These are phyloP conservation scores for Naganishia albida DNA, from an alignment of 1,284 basidiomycete species.

Conservation along the genomic window DNA sequence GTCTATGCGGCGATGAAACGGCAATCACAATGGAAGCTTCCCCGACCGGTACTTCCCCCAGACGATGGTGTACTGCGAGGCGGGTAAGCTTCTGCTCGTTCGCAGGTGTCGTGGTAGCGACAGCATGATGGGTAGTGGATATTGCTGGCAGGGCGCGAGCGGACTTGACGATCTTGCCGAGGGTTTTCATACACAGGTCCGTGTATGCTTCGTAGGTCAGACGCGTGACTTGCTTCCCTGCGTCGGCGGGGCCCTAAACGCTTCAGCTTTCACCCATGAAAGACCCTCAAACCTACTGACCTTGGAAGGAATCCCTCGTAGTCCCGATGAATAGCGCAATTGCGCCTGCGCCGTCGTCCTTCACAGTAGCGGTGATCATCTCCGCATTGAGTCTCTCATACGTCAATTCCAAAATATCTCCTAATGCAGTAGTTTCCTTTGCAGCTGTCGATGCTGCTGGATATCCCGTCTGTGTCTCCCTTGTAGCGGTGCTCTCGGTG, in stretches of 20 bases:
- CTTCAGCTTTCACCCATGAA: neutral
- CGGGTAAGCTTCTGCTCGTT: conserved; percentile 45
- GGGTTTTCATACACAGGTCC: conserved; percentile 34
- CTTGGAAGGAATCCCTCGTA: conserved; percentile 65
- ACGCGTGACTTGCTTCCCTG: conserved; percentile 36
- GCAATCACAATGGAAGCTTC: conserved; percentile 81
- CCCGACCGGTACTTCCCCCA: conserved; percentile 74
- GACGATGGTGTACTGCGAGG: conserved; percentile 71
- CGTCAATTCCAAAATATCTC: conserved; percentile 63
- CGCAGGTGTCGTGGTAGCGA: conserved; percentile 37
- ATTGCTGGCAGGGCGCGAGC: conserved; percentile 11
- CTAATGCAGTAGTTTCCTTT: conserved; percentile 46
- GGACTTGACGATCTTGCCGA: conserved; percentile 3
- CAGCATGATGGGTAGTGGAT: conserved; percentile 37
- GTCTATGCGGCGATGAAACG: conserved; percentile 80
- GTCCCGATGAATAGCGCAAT: conserved; percentile 73
- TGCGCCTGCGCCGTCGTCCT: conserved; percentile 67
- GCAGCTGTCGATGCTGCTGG: conserved; percentile 30
- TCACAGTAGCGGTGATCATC: conserved; percentile 63
- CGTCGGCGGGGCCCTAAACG: no score
- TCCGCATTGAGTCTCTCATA: conserved; percentile 62
- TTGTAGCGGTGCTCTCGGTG: neutral
- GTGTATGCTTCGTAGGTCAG: conserved; percentile 37
- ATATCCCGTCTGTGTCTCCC: neutral
- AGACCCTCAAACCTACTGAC: conserved; percentile 42